A percentile compares a stretch with the other conserved stretches of the same genome.
phyloP scores from a whole-genome alignment of 169 alveolate genomes.

The Eimeria acervulina region DNA sequence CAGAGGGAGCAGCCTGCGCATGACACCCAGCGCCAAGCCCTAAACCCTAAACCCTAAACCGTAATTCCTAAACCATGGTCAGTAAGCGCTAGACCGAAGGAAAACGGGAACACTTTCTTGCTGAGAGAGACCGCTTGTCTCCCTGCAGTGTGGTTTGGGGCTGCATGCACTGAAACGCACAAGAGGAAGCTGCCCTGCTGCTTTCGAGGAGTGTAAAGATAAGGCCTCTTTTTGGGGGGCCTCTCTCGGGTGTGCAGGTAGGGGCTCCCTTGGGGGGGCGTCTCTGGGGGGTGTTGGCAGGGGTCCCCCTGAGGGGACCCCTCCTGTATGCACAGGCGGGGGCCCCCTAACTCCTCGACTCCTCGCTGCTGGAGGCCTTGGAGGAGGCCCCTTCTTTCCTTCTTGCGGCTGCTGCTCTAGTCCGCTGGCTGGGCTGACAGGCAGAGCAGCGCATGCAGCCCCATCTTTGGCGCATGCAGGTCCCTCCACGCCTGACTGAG shows the following conservation, averaged over 20 bases:
- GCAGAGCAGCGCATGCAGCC: neutral
- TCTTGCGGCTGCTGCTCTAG: neutral
- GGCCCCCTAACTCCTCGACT: neutral
- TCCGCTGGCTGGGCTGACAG: neutral
- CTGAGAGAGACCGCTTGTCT: neutral
- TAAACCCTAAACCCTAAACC: slow-evolving; percentile 25
- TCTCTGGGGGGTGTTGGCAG: neutral
- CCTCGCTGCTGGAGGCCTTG: neutral
- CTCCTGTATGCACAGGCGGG: neutral
- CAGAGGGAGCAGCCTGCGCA: neutral
- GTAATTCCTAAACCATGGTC: neutral
- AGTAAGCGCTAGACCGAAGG: neutral
- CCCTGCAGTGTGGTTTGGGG: neutral
- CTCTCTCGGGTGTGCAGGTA: neutral
- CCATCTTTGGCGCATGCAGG: neutral
- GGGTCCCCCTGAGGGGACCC: neutral
- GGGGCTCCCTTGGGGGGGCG: slow-evolving; percentile 1
- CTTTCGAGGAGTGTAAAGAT: neutral
- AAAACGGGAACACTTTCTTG: neutral
- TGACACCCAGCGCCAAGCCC: neutral
- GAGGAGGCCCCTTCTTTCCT: neutral
- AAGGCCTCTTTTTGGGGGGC: neutral
- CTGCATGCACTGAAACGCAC: neutral
- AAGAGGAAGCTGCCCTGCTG: neutral
- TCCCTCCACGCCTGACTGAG: neutral